Evolutionary conservation across 352 stramenopile genomes (phyloP), one percentile per base, ranked within the genome.

Genomic region (Aphanomyces stellatus): DNA sequence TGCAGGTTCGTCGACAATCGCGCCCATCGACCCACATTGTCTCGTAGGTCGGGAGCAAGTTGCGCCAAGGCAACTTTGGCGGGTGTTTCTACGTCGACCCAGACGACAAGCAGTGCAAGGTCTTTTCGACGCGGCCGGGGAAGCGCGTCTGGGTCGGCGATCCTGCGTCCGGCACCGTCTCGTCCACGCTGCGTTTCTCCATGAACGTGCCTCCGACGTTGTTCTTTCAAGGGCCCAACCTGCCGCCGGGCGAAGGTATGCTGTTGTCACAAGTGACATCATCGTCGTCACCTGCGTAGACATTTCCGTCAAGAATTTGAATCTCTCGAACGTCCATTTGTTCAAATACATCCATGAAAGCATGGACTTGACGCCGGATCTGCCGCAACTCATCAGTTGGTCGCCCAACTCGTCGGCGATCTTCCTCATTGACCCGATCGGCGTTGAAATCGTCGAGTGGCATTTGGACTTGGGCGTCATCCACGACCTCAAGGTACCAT

Each of bases 371-470:
- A 67, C 60, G 0, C 60, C 60, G 4, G 60, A 67, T 4, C 7
- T 57, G 24, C 79, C 84, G 51, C 74, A 90, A 13, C 74, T 95
- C 1, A 74, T 91, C 24, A 95, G 87, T 61, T 95, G 87, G 87
- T 90, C 88, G 27, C 48, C 85, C 13, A 85, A 85, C 24, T 88
- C 83, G 15, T 91, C 82, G 31, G 83, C 91, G 6, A 40, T 95
- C 2, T 92, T 95, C 65, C 88, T 95, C 49, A 62, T 95, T 19
- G 85, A 95, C 37, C 87, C 87, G 2, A 81, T 87, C 49, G 81
- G 78, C 0, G 84, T 93, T 2, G 84, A 95, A 70, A 90, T 95
- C 34, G 81, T 92, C 5, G 87, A 95, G 60, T 93, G 87, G 83
- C 87, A 95, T 69, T 65, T 95, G 31, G 87, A 95, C 72, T 74